These are phyloP conservation scores for Cydonia oblonga DNA, from an alignment of 331 rosid species.

Conservation along the genomic window DNA sequence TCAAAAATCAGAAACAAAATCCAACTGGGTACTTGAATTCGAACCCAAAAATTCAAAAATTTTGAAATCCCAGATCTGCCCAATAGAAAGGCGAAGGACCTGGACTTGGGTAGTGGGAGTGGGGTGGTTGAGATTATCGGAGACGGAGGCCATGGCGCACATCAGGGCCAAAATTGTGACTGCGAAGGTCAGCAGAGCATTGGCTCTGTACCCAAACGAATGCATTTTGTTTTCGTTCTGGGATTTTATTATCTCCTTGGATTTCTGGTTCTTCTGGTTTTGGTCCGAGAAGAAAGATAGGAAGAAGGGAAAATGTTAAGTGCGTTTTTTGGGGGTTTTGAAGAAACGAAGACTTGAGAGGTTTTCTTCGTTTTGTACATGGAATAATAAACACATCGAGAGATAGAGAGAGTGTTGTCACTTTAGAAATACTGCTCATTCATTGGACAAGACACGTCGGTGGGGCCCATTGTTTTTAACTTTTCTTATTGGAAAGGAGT, in stretches of 20 bases:
- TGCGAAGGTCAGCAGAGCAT: conserved; percentile 73
- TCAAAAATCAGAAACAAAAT: neutral
- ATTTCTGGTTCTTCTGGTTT: neutral
- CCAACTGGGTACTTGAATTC: conserved; percentile 1
- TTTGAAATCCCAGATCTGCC: conserved; percentile 25
- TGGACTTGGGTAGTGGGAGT: conserved; percentile 67
- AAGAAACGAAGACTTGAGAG: neutral
- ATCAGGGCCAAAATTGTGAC: conserved; percentile 66
- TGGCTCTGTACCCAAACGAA: conserved; percentile 85
- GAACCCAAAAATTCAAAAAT: neutral
- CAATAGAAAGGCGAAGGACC: conserved; percentile 20
- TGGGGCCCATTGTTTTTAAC: neutral
- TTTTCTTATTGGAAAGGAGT: too few species aligned
- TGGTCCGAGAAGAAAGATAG: neutral
- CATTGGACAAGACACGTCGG: conserved; percentile 6
- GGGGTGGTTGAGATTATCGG: conserved; percentile 70
- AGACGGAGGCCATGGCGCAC: conserved; percentile 72
- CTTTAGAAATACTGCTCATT: neutral
- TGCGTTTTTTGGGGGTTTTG: neutral
- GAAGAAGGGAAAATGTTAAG: neutral
- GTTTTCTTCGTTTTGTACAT: neutral
- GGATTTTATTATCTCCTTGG: neutral
- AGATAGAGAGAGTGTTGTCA: neutral
- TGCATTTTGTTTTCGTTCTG: conserved; percentile 39
- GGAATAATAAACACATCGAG: neutral